Evolutionary conservation across 805 yeast species (phyloP), one percentile per base, ranked within the genome.

Genomic region (Saccharomycopsis fermentans): DNA sequence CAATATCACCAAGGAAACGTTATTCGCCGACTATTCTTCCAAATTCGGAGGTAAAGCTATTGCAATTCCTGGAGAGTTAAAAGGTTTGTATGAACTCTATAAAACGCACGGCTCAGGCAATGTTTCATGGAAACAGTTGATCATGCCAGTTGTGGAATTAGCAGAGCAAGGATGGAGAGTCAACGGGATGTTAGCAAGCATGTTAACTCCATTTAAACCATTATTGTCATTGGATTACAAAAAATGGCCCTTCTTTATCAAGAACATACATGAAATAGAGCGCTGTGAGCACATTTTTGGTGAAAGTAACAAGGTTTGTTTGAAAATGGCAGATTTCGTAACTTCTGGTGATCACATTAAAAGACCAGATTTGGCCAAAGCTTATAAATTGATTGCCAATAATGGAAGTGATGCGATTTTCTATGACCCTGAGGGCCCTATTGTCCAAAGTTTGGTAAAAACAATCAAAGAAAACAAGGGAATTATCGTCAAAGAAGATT

Each of bases 41-140:
- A 79, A 80, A 63, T 71, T 83, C 19, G 97, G 97, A 3, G 99
- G 97, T 0, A 72, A 90, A n/a, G 89, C 97, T 0, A 82, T 84
- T 9, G 98, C 82, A 1, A 81, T 87, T 19, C 99, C 99, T 0
- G 99, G 99, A 11, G 98, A 92, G 69, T 65, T 92, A 54, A 83
- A 83, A 60, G 99, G 97, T 0, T 73, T 90, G n/a, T 81, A 86
- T 65, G 79, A 76, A 50, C 72, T 92, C 43, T 81, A 72, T 69
- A 63, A 70, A 34, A 62, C 69, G 14, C 92, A 84, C 65, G 90
- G 94, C 0, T 82, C 90, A 2, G 95, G 95, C 0, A 75, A 74
- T 3, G 68, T 88, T 8, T 65, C 77, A 1, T 92, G 98, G 97
- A 68, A 68, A 26, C 83, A 88, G 21, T 74, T 92, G 59, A 70